Conservation (phyloP, 768 basidiomycete genomes). For the Clitopilus hobsonii region DNA sequence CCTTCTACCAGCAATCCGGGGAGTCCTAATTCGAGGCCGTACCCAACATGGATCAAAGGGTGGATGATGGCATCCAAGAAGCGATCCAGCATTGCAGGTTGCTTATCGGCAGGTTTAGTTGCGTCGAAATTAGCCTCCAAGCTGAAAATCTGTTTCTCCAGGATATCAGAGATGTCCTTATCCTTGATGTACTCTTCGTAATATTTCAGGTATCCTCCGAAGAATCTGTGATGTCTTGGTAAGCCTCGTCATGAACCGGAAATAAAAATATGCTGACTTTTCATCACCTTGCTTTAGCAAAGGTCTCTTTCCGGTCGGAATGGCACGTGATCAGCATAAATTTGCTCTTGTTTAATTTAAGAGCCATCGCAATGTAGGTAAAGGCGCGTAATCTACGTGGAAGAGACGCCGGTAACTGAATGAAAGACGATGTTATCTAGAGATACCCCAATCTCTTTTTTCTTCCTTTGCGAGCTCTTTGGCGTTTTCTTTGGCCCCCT, state of each 20-base stretch:
- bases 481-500: too few relatives aligned
- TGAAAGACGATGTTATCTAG: too few relatives aligned
- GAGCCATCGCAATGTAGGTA: too few relatives aligned
- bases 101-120: constrained; percentile 19
- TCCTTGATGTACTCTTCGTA: constrained; percentile 39
- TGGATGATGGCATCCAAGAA: constrained; percentile 52
- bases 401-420: too few relatives aligned
- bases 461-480: too few relatives aligned
- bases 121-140: constrained; percentile 38
- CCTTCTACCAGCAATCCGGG: constrained; percentile 29
- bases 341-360: too few relatives aligned
- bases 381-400: too few relatives aligned
- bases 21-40: constrained; percentile 54
- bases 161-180: constrained; percentile 35
- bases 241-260: neutral
- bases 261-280: too few relatives aligned
- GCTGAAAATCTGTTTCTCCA: constrained; percentile 67
- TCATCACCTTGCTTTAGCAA: too few relatives aligned
- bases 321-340: too few relatives aligned
- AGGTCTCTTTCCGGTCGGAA: too few relatives aligned
- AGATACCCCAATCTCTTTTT: too few relatives aligned
- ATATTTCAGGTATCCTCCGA: constrained; percentile 29
- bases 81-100: constrained; percentile 49
- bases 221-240: neutral
- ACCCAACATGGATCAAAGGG: constrained; percentile 56